Evolutionary conservation across 2,329 filamentous ascomycete genomes (phyloP), one percentile per base, ranked within the genome.

Genomic region (Neonectria magnoliae): DNA sequence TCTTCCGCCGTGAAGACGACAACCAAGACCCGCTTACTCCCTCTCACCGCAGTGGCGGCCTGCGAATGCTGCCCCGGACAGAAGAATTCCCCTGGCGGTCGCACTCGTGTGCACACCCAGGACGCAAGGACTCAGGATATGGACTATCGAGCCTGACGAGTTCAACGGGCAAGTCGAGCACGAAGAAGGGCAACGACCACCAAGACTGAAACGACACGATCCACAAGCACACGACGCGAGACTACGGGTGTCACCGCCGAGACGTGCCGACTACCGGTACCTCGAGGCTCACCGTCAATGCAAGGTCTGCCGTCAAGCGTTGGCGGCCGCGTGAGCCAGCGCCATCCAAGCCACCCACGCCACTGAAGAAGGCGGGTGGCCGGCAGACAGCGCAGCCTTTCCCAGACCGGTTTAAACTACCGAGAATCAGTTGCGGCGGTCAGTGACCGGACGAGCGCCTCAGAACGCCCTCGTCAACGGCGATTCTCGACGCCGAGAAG

Each of bases 141-240:
- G 69, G 60, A 2, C 44, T 64, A 3, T 62, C 63, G 16, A 67
- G 57, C 14, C 36, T 72, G 9, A 61, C 66, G 18, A 69, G 54
- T 42, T 62, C 66, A 11, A 51, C 29, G 27, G 64, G 51, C n/a
- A 61, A 60, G 20, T 61, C 70, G 5, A 50, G 27, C 27, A 50
- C 25, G 14, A 69, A 58, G 11, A 53, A 44, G 42, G 64, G 57
- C 10, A 60, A 61, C 45, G 50, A 58, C 6, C 68, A 72, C 18
- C 41, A 61, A 8, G 70, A 72, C 33, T 69, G 57, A 71, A 25
- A 10, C 27, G 9, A 50, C 11, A 13, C 22, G 22, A 25, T 16
- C 6, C 22, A 5, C 45, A 10, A 50, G 27, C 27, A 7, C 25
- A 25, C 11, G 44, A 47, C 44, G 14, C 9, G 3, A 10, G n/a